Evolutionary conservation across 1,139 yeast genomes (phyloP).

Genomic region (Suhomyces anneliseae): DNA sequence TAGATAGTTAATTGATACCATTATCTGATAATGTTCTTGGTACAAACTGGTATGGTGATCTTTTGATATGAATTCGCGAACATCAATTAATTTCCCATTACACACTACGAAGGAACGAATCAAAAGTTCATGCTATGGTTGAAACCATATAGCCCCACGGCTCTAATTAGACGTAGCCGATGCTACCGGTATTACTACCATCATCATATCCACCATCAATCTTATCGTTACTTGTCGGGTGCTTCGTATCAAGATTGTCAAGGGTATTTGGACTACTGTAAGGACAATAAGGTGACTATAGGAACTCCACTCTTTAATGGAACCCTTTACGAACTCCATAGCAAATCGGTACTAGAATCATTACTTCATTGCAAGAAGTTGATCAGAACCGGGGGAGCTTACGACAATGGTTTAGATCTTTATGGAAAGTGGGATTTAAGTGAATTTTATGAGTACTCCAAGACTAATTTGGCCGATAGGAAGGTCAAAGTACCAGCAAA

Average conservation of each 20-base stretch:
- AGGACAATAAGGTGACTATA: slow-evolving; percentile 20
- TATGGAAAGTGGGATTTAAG: slow-evolving; percentile 58
- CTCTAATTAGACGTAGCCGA: not conserved
- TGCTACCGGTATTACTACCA: not conserved
- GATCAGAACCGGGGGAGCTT: slow-evolving; percentile 58
- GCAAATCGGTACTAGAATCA: slow-evolving; percentile 46
- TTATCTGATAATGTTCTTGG: not conserved
- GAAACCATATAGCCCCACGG: not conserved
- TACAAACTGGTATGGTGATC: not conserved
- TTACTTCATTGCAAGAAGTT: slow-evolving; percentile 45
- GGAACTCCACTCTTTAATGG: slow-evolving; percentile 61
- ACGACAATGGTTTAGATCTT: slow-evolving; percentile 74
- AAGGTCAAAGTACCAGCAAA: slow-evolving; percentile 5
- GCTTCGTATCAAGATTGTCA: slow-evolving; percentile 21
- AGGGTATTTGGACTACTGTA: slow-evolving; percentile 33
- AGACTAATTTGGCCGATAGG: not conserved
- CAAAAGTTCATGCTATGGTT: not conserved
- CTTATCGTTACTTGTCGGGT: not conserved
- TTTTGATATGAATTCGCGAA: not conserved
- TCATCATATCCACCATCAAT: not conserved
- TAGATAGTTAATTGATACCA: slow-evolving; percentile 1
- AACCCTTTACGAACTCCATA: slow-evolving; percentile 63
- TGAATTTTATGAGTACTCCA: slow-evolving; percentile 21
- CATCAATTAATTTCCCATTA: not conserved
- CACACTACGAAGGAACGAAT: not conserved